Conservation (phyloP, 129 eudicot species). For the Gnaphalium uliginosum region DNA sequence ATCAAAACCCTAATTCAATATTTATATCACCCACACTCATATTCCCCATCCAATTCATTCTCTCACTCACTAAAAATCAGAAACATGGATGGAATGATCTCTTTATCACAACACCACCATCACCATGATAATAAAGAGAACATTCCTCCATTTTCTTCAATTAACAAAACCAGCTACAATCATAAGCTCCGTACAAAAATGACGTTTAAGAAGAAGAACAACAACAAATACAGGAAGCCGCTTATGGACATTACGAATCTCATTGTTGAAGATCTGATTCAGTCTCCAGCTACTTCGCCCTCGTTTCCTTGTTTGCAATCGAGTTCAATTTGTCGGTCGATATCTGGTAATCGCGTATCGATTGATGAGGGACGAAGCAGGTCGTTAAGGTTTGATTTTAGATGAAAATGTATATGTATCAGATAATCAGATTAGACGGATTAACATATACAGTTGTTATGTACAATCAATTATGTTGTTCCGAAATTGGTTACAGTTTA, state of each 20-base stretch:
- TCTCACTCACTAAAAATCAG: background rate
- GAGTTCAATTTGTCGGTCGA: background rate
- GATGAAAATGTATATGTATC: slow-evolving; percentile 19
- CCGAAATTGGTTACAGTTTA: background rate
- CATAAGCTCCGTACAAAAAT: slow-evolving; percentile 12
- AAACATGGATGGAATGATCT: slow-evolving; percentile 23
- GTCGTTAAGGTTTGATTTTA: slow-evolving; percentile 19
- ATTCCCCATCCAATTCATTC: background rate
- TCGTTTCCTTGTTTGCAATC: slow-evolving; percentile 3
- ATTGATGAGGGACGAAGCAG: background rate
- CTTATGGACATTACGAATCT: slow-evolving; percentile 30
- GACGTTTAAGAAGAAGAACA: slow-evolving; percentile 24
- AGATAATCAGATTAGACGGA: background rate
- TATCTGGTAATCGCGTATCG: background rate
- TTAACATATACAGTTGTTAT: background rate
- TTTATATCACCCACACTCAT: slow-evolving; percentile 4
- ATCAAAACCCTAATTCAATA: slow-evolving; percentile 1
- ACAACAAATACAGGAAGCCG: slow-evolving; percentile 12
- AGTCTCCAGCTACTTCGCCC: background rate
- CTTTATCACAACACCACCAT: background rate
- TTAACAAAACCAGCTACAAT: background rate
- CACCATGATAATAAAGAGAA: slow-evolving; percentile 19
- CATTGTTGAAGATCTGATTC: slow-evolving; percentile 4
- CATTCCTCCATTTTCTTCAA: slow-evolving; percentile 24
- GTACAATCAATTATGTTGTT: background rate